Base-by-base conservation (phyloP, 2,329 filamentous ascomycete genomes). In the Aspergillus proliferans region DNA sequence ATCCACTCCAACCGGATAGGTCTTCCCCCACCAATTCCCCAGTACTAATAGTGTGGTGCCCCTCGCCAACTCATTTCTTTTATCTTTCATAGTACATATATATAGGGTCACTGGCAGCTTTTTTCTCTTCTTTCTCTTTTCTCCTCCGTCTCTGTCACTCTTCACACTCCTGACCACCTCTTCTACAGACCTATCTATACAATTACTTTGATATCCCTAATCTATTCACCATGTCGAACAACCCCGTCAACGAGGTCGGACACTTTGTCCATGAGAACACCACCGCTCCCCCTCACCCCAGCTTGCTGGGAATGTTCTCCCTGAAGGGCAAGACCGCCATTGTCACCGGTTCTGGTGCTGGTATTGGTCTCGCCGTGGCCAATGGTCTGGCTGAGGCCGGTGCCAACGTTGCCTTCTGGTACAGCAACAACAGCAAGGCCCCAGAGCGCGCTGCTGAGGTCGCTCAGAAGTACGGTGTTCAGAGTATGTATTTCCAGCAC, bases 321-420 rank as follows among this genome's bases (percentile, higher is more conserved):
- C 74, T 88, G 46, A 83, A 83, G 61, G 84, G 83, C 40, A 80
- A 81, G 58, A 87, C 85, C 2, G 84, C 84, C 28, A 85, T 88
- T 54, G 78, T 88, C 39, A 80, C 83, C 1, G 85, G 85, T 50
- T 84, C 84, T 10, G 86, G 81, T 30, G 83, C 83, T 33, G 85
- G 85, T 30, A 86, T 88, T 55, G 85, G 85, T 39, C 71, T 86
- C 22, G 76, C 77, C 4, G 76, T 87, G 24, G 84, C 83, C 12
- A 72, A 84, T 30, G 83, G 75, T 1, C 74, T 83, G 28, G 84
- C 85, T 14, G 85, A 88, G 63, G 82, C 84, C 14, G 85, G 85
- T 44, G 84, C 84, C 50, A 85, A 87, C 56, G 82, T 88, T 19
- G 84, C 83, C 24, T 80, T 87, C 45, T 87, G 82, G 82, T 88